Evolutionary conservation across 2,329 filamentous ascomycete species (phyloP), one percentile per base, ranked within the genome.

Genomic region (Zymoseptoria brevis): DNA sequence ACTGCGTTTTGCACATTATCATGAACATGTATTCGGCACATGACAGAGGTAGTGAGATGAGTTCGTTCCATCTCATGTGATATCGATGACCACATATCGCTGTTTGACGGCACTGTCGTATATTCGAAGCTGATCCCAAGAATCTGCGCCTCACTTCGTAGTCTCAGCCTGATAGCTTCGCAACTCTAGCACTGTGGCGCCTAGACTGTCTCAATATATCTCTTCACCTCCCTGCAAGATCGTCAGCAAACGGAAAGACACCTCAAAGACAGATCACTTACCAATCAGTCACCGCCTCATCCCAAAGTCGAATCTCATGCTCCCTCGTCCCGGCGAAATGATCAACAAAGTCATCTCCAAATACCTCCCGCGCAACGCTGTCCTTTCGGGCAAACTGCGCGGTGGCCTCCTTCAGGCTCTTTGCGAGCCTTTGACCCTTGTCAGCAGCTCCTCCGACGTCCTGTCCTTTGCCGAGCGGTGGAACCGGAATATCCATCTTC

Each of bases 241-340:
- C 35, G 51, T 67, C 52, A 67, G 63, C 58, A 57, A 16, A 50
- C 8, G 21, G 9, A 9, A 49, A 26, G 35, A 51, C 41, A 56
- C 26, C 45, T 19, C 54, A 24, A 16, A 8, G 19, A 35, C 9
- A 19, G 26, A 19, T 52, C 57, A 85, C 88, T 74, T 80, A 93
- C 91, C 93, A 97, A 74, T 97, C 94, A 19, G 94, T 97, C 5
- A 97, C 93, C 1, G 92, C 92, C 74, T 97, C 93, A 68, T 97
- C 92, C 88, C 89, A 99, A 19, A 96, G 76, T 62, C 89, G 80
- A 60, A 94, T 82, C 76, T 99, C 94, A 75, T 99, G 92, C 73
- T 96, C 87, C 64, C 94, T 83, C 19, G 93, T 96, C 16, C 94
- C 94, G 11, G 87, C 90, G 77, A 87, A 99, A 74, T 97, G 94